phyloP scores from a whole-genome alignment of 345 rosid species.

The Zanthoxylum bungeanum region DNA sequence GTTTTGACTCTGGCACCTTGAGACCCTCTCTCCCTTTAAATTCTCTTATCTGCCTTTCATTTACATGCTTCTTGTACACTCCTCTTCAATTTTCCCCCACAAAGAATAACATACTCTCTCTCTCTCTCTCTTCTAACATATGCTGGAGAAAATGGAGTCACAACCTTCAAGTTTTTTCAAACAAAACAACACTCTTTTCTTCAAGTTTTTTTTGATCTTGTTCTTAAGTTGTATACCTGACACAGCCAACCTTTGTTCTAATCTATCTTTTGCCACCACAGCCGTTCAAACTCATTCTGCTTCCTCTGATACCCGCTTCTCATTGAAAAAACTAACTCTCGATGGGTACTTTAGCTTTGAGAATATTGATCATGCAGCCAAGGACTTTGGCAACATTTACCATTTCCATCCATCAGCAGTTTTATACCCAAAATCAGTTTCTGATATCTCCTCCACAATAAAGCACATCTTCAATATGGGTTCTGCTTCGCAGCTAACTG shows the following conservation, averaged over 20 bases:
- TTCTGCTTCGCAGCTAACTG: constrained; percentile 59
- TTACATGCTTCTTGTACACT: constrained; percentile 34
- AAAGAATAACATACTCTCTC: too few species aligned
- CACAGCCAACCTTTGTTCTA: constrained; percentile 44
- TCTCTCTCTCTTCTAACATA: too few species aligned
- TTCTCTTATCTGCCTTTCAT: constrained; percentile 44
- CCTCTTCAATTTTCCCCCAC: constrained; percentile 26
- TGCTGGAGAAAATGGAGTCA: too few species aligned
- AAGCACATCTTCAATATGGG: constrained; percentile 56
- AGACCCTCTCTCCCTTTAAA: constrained; percentile 65
- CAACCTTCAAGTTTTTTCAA: constrained; percentile 36
- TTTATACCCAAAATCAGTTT: constrained; percentile 74
- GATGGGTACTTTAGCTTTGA: constrained; percentile 65
- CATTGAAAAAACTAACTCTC: constrained; percentile 43
- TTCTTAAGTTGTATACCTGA: constrained; percentile 57
- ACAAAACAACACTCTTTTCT: constrained; percentile 41
- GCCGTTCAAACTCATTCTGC: constrained; percentile 24
- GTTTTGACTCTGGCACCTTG: constrained; percentile 46
- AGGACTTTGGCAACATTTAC: constrained; percentile 78
- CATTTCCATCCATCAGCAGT: constrained; percentile 66
- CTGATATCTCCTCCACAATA: constrained; percentile 65
- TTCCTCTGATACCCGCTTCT: constrained; percentile 29
- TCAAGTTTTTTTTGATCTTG: constrained; percentile 46
- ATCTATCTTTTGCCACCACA: constrained; percentile 34
- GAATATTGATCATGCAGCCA: constrained; percentile 58